Evolutionary conservation across 2,329 filamentous ascomycete genomes (phyloP).

Genomic region (Albophoma yamanashiensis): DNA sequence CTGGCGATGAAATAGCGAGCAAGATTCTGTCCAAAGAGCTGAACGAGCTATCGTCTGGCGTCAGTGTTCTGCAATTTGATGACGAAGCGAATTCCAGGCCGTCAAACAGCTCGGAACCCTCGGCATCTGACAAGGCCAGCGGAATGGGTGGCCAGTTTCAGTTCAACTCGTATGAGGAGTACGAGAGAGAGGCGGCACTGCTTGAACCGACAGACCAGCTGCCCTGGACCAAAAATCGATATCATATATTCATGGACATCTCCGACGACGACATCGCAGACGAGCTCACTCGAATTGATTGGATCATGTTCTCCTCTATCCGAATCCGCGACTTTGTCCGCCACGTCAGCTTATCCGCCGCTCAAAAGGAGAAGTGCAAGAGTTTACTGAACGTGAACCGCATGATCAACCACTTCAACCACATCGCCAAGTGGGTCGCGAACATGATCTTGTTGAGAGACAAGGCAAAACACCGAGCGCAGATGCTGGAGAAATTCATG

Average conservation of each 20-base stretch:
- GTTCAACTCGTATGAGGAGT: slow-evolving; percentile 63
- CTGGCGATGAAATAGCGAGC: slow-evolving; percentile 21
- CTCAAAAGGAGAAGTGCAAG: slow-evolving; percentile 64
- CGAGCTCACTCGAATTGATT: slow-evolving; percentile 91
- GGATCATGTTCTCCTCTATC: slow-evolving; percentile 96
- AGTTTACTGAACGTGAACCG: slow-evolving; percentile 80
- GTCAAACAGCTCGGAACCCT: slow-evolving; percentile 34
- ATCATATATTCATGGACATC: slow-evolving; percentile 81
- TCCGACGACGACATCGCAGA: slow-evolving; percentile 77
- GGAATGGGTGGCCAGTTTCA: slow-evolving; percentile 35
- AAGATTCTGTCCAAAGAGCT: slow-evolving; percentile 27
- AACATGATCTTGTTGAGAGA: slow-evolving; percentile 82
- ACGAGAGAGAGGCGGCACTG: slow-evolving; percentile 64
- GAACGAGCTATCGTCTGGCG: slow-evolving; percentile 26
- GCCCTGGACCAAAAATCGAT: slow-evolving; percentile 73
- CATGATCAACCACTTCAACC: slow-evolving; percentile 90
- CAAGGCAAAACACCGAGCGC: slow-evolving; percentile 88
- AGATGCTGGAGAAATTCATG: slow-evolving; percentile 95
- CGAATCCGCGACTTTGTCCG: slow-evolving; percentile 86
- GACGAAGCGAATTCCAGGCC: slow-evolving; percentile 32
- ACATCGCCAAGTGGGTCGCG: slow-evolving; percentile 70
- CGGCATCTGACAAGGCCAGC: slow-evolving; percentile 27
- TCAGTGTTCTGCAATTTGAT: slow-evolving; percentile 38
- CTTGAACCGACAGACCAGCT: slow-evolving; percentile 61
- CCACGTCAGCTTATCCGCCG: slow-evolving; percentile 67